These are phyloP conservation scores for Blastobotrys americana DNA, from an alignment of 805 yeast genomes.

Conservation along the genomic window DNA sequence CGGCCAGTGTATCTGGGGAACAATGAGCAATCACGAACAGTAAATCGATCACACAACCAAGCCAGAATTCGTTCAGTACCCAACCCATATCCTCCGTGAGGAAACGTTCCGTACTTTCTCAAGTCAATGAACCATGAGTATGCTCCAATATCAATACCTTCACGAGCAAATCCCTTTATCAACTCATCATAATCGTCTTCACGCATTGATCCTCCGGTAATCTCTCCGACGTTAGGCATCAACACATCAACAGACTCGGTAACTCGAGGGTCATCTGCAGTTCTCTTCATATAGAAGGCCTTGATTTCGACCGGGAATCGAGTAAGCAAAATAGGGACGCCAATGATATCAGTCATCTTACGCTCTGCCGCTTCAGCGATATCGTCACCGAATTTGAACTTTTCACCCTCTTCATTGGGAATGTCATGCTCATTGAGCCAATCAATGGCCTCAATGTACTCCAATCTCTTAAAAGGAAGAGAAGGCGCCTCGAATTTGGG, in stretches of 20 bases:
- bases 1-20: constrained; percentile 98
- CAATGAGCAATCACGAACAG: constrained; percentile 96
- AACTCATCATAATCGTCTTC: constrained; percentile 74
- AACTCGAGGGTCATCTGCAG: constrained; percentile 83
- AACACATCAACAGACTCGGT: constrained; percentile 97
- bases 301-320: constrained; percentile 96
- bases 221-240: constrained; percentile 99
- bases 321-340: constrained; percentile 84
- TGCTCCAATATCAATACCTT: constrained; percentile 69
- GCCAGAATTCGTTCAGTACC: constrained; percentile 98
- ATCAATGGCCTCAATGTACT: constrained; percentile 80
- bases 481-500: constrained; percentile 80
- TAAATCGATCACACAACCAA: constrained; percentile 95
- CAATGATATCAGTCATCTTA: constrained; percentile 92
- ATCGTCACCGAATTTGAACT: constrained; percentile 95
- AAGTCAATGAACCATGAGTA: constrained; percentile 97
- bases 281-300: constrained; percentile 95
- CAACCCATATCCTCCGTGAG: constrained; percentile 98
- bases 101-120: constrained; percentile 94
- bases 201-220: constrained; percentile 99
- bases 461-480: constrained; percentile 85
- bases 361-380: constrained; percentile 99
- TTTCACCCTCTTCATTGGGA: constrained; percentile 89
- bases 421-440: constrained; percentile 96
- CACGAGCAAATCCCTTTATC: constrained; percentile 86